Evolutionary conservation across 208 protist species (phyloP).

Genomic region (Leishmania guyanensis): DNA sequence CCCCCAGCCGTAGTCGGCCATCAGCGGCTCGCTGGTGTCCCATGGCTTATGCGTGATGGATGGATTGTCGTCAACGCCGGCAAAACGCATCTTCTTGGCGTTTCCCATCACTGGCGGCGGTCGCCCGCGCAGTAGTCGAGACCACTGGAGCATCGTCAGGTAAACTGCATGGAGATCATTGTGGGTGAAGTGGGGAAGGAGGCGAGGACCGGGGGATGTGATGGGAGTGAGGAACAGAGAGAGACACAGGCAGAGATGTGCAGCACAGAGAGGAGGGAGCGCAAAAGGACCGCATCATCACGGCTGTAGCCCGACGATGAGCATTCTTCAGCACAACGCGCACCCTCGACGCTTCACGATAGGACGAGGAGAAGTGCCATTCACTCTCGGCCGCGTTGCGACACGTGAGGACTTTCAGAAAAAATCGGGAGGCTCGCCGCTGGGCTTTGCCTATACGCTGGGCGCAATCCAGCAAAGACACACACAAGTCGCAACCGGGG

Average conservation of each 20-base stretch:
- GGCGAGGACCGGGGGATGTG: neutral
- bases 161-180: neutral
- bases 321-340: neutral
- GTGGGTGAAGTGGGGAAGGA: neutral
- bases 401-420: no score
- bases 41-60: conserved; percentile 69
- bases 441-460: no score
- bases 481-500: neutral
- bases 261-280: neutral
- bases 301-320: neutral
- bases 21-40: conserved; percentile 76
- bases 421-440: no score
- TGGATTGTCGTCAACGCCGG: conserved; percentile 88
- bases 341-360: neutral
- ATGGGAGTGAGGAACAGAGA: neutral
- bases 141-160: conserved; percentile 44
- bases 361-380: no score
- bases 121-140: conserved; percentile 34
- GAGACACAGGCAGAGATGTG: neutral
- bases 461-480: neutral
- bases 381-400: no score
- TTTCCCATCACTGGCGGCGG: conserved; percentile 73
- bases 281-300: neutral
- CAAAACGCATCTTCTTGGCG: conserved; percentile 68
- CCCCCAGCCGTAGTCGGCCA: conserved; percentile 87